phyloP scores from a whole-genome alignment of 352 stramenopile species.

The Pythium insidiosum region DNA sequence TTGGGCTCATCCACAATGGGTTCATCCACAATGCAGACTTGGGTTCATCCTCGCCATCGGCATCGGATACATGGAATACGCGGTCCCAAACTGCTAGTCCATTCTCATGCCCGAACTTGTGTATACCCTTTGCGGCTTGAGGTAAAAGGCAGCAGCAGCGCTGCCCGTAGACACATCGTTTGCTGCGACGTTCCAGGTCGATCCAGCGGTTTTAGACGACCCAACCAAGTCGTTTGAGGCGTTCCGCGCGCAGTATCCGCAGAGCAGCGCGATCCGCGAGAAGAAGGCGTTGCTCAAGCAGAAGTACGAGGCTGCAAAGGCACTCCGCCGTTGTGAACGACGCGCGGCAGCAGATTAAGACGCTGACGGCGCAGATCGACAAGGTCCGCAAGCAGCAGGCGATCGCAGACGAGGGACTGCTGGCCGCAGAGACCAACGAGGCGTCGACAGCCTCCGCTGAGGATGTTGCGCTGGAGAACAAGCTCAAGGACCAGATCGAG shows the following conservation, averaged over 20 bases:
- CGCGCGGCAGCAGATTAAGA: constrained; percentile 74
- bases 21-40: too few species aligned
- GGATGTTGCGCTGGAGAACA: constrained; percentile 27
- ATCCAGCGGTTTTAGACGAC: constrained; percentile 47
- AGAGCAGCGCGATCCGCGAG: constrained; percentile 82
- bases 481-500: constrained; percentile 84
- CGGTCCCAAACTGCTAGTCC: constrained; percentile 96
- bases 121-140: too few species aligned
- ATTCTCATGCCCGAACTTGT: too few species aligned
- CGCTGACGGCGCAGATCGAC: constrained; percentile 49
- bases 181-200: constrained; percentile 29
- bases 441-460: constrained; percentile 14
- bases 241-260: constrained; percentile 83
- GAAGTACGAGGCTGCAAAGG: constrained; percentile 89
- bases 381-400: constrained; percentile 66
- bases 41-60: too few species aligned
- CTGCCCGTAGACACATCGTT: constrained; percentile 20
- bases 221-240: constrained; percentile 72
- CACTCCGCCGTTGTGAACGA: constrained; percentile 80
- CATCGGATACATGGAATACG: too few species aligned
- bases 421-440: constrained; percentile 17
- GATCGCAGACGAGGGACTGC: constrained; percentile 37
- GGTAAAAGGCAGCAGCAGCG: constrained; percentile 7
- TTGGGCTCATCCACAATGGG: too few species aligned
- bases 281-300: constrained; percentile 90